These are phyloP conservation scores for Pseudogymnoascus destructans DNA, from an alignment of 2,329 filamentous ascomycete genomes.

Conservation along the genomic window DNA sequence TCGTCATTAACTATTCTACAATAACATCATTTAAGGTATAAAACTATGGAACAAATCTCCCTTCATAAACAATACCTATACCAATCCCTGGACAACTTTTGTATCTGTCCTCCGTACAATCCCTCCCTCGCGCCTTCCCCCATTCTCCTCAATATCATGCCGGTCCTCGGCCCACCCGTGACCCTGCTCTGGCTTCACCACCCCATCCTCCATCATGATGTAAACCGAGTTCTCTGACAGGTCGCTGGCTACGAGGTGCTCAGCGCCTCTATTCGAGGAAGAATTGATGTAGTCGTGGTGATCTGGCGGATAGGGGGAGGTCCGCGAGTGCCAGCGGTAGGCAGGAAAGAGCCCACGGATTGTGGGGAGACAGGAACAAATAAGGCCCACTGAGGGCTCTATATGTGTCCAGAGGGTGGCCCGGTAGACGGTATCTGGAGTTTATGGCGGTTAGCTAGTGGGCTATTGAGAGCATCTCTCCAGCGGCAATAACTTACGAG, in stretches of 20 bases:
- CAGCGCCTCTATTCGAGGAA: background rate
- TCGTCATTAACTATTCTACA: background rate
- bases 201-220: background rate
- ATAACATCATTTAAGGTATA: background rate
- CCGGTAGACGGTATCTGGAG: background rate
- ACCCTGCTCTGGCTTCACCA: background rate
- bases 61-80: background rate
- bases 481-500: conserved; percentile 12
- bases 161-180: background rate
- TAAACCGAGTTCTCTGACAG: background rate
- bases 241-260: background rate
- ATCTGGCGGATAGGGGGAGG: background rate
- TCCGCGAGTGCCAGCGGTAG: background rate
- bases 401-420: conserved; percentile 3
- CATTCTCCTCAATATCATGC: background rate
- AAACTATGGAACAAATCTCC: background rate
- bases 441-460: background rate
- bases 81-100: background rate
- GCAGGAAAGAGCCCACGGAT: background rate
- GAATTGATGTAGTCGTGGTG: background rate
- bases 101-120: background rate
- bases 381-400: conserved; percentile 3
- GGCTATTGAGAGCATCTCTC: background rate
- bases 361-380: conserved; percentile 5
- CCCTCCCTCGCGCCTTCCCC: background rate